Conservation (phyloP, 148 eudicot species). For the Cornus controversa region DNA sequence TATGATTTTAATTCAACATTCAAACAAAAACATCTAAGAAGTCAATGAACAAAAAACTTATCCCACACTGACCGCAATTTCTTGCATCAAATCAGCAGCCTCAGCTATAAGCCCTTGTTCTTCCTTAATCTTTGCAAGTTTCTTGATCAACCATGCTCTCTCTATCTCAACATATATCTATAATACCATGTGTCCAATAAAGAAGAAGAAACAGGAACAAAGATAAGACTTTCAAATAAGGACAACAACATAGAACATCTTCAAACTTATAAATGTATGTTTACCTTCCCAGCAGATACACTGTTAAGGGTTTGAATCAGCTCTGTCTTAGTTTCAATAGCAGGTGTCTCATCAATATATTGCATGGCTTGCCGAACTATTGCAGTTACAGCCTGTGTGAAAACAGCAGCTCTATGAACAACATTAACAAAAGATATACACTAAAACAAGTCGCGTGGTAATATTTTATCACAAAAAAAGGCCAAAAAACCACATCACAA, state of each 20-base stretch:
- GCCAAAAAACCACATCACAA: not conserved
- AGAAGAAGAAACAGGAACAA: not conserved
- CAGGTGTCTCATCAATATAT: slow-evolving; percentile 86
- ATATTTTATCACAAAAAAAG: not conserved
- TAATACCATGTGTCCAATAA: not conserved
- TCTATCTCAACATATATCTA: slow-evolving; percentile 96
- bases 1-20: not conserved
- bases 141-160: slow-evolving; percentile 79
- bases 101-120: slow-evolving; percentile 85
- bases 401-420: not conserved
- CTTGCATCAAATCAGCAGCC: slow-evolving; percentile 99
- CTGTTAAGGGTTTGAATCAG: slow-evolving; percentile 83
- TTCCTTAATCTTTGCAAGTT: slow-evolving; percentile 90
- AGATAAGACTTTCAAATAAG: not conserved
- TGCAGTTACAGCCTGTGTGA: slow-evolving; percentile 72
- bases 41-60: not conserved
- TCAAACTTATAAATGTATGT: not conserved
- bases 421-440: slow-evolving; percentile 2
- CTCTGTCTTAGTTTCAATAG: slow-evolving; percentile 78
- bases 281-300: slow-evolving; percentile 95
- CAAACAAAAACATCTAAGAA: not conserved
- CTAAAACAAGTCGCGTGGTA: not conserved
- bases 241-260: too few species aligned
- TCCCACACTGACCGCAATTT: slow-evolving; percentile 76
- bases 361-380: slow-evolving; percentile 97